Evolutionary conservation across 73 alveolate genomes (phyloP), one percentile per base, ranked within the genome.

Genomic region (Symbiodinium pilosum): DNA sequence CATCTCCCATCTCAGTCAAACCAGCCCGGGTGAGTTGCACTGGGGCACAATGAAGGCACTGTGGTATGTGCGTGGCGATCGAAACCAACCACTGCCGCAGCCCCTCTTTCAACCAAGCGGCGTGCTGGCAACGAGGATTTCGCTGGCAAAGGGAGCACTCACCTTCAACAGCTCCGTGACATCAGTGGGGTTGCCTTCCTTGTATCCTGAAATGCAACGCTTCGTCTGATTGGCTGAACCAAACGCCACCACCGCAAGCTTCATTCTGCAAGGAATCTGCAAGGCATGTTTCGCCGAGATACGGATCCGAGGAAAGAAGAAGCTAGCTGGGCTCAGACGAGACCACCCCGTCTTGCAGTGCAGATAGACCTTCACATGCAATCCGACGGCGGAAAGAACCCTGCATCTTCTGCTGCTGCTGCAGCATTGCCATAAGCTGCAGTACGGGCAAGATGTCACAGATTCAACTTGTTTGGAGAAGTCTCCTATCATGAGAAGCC

Each of bases 151-250:
- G 44, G 95, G 95, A 8, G 95, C 95, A 69, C 95, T 88, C 44
- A 88, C 95, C 36, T 56, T 40, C 47, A 88, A 75, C 87, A 88
- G 86, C 71, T 88, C 95, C 24, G 86, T 88, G 68, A 88, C 51
- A 34, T 88, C 95, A 28, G 95, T 88, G 87, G 95, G 95, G 54
- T 40, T 64, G 95, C 95, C 95, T 40, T 88, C 86, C 95, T 64
- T 56, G 86, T 40, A 88, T 30, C 95, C 95, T 88, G 43, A 75
- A 56, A 44, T 12, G 51, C 87, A 12, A 8, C 54, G 32, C 36
- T 9, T 56, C 28, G 28, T 42, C 87, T 32, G 34, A 36, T 38
- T n/a, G n/a, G n/a, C n/a, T n/a, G 28, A 16, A 24, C 24, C n/a
- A 18, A 18, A 54, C n/a, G 24, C 77, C 28, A 30, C 5, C 20